phyloP scores from a whole-genome alignment of 352 stramenopile genomes.

The Globisporangium carolinianum region DNA sequence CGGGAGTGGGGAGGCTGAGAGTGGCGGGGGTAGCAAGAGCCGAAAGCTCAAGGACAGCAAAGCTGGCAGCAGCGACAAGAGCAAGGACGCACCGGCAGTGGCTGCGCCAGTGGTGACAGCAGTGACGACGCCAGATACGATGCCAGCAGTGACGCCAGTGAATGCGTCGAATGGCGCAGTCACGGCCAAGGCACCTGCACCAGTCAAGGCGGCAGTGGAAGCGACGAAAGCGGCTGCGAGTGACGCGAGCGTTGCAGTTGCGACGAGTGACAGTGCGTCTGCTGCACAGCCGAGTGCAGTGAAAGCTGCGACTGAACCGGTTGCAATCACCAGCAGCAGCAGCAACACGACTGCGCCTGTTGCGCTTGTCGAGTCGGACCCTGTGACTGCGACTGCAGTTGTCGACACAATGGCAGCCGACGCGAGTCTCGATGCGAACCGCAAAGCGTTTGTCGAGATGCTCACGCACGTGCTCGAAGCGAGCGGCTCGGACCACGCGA shows the following conservation, averaged over 20 bases:
- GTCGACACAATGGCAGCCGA: conserved; percentile 17
- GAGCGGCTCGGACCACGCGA: conserved; percentile 24
- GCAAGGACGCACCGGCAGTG: background rate
- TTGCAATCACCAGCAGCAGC: background rate
- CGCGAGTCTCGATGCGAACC: conserved; percentile 45
- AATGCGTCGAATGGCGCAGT: background rate
- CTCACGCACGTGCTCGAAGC: conserved; percentile 49
- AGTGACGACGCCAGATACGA: background rate
- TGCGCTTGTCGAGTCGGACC: background rate
- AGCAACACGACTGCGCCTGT: background rate
- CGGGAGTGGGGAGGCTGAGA: conserved; percentile 8
- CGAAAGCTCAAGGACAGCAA: conserved; percentile 32
- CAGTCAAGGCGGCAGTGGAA: background rate
- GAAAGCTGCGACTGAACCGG: no score
- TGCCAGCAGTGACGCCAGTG: background rate
- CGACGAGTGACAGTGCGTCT: no score
- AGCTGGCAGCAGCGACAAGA: conserved; percentile 9
- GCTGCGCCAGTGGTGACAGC: background rate
- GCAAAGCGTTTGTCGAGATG: conserved; percentile 59
- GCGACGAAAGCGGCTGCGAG: background rate
- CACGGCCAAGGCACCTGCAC: background rate
- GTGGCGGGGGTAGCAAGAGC: conserved; percentile 9
- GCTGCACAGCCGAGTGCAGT: no score
- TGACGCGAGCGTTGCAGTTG: background rate
- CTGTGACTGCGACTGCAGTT: background rate